phyloP scores from a whole-genome alignment of 345 rosid species.

The Acer campestre region DNA sequence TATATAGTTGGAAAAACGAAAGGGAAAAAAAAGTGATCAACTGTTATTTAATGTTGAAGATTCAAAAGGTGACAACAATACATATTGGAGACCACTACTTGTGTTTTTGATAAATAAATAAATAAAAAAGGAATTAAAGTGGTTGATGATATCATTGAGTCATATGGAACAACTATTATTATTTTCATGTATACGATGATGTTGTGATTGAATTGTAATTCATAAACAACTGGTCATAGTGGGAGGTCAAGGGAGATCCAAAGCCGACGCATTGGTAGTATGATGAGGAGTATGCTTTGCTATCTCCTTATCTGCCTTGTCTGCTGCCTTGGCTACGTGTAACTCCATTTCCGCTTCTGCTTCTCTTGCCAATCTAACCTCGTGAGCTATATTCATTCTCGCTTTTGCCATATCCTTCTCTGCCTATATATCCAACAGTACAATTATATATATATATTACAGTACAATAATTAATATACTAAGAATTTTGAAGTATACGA shows the following conservation, averaged over 20 bases:
- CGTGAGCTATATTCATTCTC: constrained; percentile 46
- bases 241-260: not conserved
- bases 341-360: constrained; percentile 58
- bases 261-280: too few species aligned
- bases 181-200: not conserved
- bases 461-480: too few species aligned
- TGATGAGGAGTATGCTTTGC: constrained; percentile 16
- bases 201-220: too few species aligned
- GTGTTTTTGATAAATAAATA: too few species aligned
- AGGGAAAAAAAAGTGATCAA: too few species aligned
- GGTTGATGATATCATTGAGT: not conserved
- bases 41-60: too few species aligned
- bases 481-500: too few species aligned
- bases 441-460: too few species aligned
- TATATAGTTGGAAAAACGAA: not conserved
- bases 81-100: too few species aligned
- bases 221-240: too few species aligned
- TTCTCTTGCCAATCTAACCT: constrained; percentile 54
- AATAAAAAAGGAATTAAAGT: too few species aligned
- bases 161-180: not conserved
- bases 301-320: constrained; percentile 25
- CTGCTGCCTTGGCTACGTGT: constrained; percentile 48
- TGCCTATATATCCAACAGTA: constrained; percentile 23
- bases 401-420: constrained; percentile 52
- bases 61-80: too few species aligned